Base-by-base conservation (phyloP, 1,284 basidiomycete species). In the Ceratobasidium papillatum region DNA sequence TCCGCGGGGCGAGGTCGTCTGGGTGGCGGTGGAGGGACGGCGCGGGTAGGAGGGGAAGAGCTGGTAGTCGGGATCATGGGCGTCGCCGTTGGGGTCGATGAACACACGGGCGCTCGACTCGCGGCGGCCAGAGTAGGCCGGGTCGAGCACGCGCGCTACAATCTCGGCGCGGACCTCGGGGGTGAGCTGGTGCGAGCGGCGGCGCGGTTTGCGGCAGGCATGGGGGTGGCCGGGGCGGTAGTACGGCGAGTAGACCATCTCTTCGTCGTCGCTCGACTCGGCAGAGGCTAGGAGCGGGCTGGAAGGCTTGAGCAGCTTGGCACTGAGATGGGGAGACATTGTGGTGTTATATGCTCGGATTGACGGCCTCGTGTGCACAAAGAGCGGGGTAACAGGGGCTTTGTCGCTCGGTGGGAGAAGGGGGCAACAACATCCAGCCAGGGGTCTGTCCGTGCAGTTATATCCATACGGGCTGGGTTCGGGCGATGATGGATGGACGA, bases 1-100 rank as follows among this genome's bases (percentile, higher is more conserved):
- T 1, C 62, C 47, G 19, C 30, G 22, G 63, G 38, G 30, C 19
- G 36, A 68, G 56, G 32, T 38, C 22, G 34, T 38, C 19, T 11
- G 4, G 3, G 65, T 68, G 27, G 34, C 19, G 45, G 25, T 14
- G 65, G 25, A n/a, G 65, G 32, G 36, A 22, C 25, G 7, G 54
- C n/a, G 17, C 19, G 34, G 68, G 25, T 61, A 45, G 38, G 68
- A 38, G 68, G 68, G 68, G 68, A 71, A 72, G 27, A 72, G 25
- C 43, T 51, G 56, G 68, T 61, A 72, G 68, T 61, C 68, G 7
- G 68, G 68, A 43, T 72, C 58, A 25, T 72, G 68, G 9, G 41
- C 58, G 41, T 61, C 45, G 41, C 68, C 56, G 43, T 61, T 61
- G 56, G 22, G 38, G 56, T 72, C 56, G 36, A 59, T 43, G 38